Percentiles rank a stretch among this genome's conserved stretches.
phyloP scores from a whole-genome alignment of 768 basidiomycete genomes.

The Suillus hirtellus region DNA sequence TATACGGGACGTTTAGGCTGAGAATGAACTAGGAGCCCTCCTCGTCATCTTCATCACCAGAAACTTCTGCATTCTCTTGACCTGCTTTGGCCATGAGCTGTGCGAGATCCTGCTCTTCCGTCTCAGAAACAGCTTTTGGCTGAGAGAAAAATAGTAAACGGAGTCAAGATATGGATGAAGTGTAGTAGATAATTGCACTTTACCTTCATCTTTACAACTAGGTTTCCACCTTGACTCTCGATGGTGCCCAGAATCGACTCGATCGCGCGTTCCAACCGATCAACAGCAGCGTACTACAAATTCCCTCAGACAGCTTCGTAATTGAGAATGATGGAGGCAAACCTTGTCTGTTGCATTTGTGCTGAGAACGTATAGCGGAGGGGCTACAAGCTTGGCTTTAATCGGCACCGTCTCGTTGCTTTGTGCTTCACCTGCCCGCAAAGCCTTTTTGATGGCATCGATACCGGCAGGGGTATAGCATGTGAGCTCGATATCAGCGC shows the following conservation, averaged over 20 bases:
- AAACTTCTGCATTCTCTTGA: slow-evolving; percentile 93
- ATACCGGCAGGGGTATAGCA: slow-evolving; percentile 96
- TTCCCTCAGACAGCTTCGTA: not conserved
- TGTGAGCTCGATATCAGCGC: slow-evolving; percentile 96
- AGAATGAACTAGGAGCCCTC: slow-evolving; percentile 35
- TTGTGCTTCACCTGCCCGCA: slow-evolving; percentile 84
- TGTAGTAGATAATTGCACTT: not conserved
- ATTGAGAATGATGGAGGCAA: not conserved
- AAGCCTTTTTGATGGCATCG: slow-evolving; percentile 92
- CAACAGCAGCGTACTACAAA: slow-evolving; percentile 78
- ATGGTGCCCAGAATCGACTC: slow-evolving; percentile 87
- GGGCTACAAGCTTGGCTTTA: slow-evolving; percentile 95
- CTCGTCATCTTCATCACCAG: slow-evolving; percentile 90
- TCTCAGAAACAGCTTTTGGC: slow-evolving; percentile 98
- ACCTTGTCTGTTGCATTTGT: slow-evolving; percentile 98
- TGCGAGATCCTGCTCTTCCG: slow-evolving; percentile 95
- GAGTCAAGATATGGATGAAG: slow-evolving; percentile 2
- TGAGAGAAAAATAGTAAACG: slow-evolving; percentile 30
- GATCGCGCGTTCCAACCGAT: slow-evolving; percentile 90
- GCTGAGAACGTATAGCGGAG: slow-evolving; percentile 92
- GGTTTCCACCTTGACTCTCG: slow-evolving; percentile 78
- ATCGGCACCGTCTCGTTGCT: slow-evolving; percentile 92
- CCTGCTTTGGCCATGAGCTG: slow-evolving; percentile 96
- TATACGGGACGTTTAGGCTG: not conserved
- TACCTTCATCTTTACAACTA: slow-evolving; percentile 97